A percentile compares a stretch with the other conserved stretches of the same genome.
Conservation (phyloP, 305 asterid genomes). For the Coffea humblotiana region DNA sequence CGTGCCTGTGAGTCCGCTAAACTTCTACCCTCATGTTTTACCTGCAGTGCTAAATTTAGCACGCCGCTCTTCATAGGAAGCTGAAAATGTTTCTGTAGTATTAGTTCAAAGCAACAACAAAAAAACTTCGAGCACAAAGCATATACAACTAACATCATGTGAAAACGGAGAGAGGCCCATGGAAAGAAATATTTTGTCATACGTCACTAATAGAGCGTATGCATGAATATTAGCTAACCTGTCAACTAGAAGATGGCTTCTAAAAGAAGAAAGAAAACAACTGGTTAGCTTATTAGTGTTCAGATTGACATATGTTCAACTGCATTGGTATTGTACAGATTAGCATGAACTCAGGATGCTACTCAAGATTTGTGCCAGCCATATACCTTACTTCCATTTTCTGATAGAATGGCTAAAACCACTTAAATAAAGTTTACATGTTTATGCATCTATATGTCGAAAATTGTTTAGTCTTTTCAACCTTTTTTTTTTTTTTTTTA, state of each 20-base stretch:
- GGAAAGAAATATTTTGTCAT: not conserved
- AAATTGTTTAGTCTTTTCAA: not conserved
- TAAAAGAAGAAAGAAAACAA: too few species aligned
- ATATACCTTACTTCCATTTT: not conserved
- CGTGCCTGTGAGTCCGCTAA: not conserved
- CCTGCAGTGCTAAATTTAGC: conserved; percentile 42
- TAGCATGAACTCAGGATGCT: too few species aligned
- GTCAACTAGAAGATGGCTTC: not conserved
- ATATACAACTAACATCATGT: not conserved
- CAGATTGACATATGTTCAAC: not conserved
- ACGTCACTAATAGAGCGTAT: not conserved
- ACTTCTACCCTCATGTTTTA: conserved; percentile 22
- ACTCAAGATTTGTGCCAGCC: not conserved
- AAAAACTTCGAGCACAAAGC: conserved; percentile 2
- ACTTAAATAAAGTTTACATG: not conserved
- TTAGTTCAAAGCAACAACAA: conserved; percentile 12
- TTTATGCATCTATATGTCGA: not conserved
- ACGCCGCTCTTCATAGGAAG: conserved; percentile 90
- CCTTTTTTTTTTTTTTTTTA: not conserved
- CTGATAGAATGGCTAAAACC: not conserved
- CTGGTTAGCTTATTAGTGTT: not conserved
- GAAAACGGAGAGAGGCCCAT: not conserved
- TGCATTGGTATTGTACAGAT: not conserved
- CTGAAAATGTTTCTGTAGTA: conserved; percentile 43
- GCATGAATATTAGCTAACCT: not conserved